Evolutionary conservation across 345 rosid genomes (phyloP).

Genomic region (Eucalyptus regnans): DNA sequence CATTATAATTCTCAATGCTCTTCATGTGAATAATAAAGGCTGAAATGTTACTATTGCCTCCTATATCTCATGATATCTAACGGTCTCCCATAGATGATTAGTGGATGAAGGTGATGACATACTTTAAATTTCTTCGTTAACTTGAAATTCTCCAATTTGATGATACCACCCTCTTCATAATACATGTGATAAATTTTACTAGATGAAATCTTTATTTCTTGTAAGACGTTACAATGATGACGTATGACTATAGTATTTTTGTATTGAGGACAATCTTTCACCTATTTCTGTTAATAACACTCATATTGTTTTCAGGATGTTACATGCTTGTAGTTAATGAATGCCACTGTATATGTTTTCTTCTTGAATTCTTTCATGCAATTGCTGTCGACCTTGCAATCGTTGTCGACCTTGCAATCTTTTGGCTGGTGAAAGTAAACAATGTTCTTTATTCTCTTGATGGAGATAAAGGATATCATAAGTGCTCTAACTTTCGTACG

Average conservation of each 20-base stretch:
- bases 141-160: neutral
- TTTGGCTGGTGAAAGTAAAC: too few relatives aligned
- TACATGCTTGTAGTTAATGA: neutral
- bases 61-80: neutral
- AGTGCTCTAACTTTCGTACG: too few relatives aligned
- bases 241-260: neutral
- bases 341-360: neutral
- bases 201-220: too few relatives aligned
- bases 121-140: too few relatives aligned
- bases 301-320: neutral
- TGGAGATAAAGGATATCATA: rapidly evolving
- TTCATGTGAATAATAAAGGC: neutral
- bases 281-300: too few relatives aligned
- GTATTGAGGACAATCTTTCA: too few relatives aligned
- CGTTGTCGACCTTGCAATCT: neutral
- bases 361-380: neutral
- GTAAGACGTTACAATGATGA: neutral
- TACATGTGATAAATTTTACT: neutral
- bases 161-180: rapidly evolving
- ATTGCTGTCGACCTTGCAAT: neutral
- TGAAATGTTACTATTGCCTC: neutral
- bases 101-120: neutral
- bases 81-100: neutral
- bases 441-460: rapidly evolving
- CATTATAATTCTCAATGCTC: neutral